A percentile compares a stretch with the other conserved stretches of the same genome.
phyloP scores from a whole-genome alignment of 768 basidiomycete species.

The Termitomyces sp. region DNA sequence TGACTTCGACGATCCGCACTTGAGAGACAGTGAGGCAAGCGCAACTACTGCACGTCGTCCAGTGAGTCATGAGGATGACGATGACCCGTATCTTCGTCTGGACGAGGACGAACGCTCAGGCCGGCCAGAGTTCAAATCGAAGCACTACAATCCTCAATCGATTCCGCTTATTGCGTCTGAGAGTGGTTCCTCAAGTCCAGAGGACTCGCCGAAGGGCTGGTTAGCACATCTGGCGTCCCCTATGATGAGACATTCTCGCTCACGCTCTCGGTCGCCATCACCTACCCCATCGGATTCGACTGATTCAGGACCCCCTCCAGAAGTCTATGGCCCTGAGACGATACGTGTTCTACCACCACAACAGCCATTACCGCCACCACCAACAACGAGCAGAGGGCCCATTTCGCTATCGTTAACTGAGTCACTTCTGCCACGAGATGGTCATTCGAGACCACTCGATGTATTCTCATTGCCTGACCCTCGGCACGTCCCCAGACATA shows the following conservation, averaged over 20 bases:
- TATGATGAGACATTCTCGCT: conserved; percentile 34
- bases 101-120: conserved; percentile 55
- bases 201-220: conserved; percentile 51
- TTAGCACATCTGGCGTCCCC: conserved; percentile 72
- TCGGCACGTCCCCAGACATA: conserved; percentile 53
- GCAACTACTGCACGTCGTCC: conserved; percentile 25
- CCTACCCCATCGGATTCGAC: conserved; percentile 34
- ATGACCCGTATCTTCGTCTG: conserved; percentile 73
- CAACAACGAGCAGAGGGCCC: conserved; percentile 28
- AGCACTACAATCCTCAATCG: conserved; percentile 24
- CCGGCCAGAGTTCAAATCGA: conserved; percentile 21
- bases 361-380: conserved; percentile 36
- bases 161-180: conserved; percentile 32
- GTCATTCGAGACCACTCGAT: conserved; percentile 54
- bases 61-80: conserved; percentile 42
- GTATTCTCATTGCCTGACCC: conserved; percentile 78
- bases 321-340: conserved; percentile 29
- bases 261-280: conserved; percentile 30
- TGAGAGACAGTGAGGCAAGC: conserved; percentile 35
- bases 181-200: conserved; percentile 24
- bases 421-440: conserved; percentile 73
- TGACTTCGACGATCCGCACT: conserved; percentile 75
- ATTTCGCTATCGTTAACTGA: conserved; percentile 70
- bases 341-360: conserved; percentile 23
- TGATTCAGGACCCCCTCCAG: conserved; percentile 38